Evolutionary conservation across 139 green algal species (phyloP), one percentile per base, ranked within the genome.

Genomic region (Ettlia oleoabundans): DNA sequence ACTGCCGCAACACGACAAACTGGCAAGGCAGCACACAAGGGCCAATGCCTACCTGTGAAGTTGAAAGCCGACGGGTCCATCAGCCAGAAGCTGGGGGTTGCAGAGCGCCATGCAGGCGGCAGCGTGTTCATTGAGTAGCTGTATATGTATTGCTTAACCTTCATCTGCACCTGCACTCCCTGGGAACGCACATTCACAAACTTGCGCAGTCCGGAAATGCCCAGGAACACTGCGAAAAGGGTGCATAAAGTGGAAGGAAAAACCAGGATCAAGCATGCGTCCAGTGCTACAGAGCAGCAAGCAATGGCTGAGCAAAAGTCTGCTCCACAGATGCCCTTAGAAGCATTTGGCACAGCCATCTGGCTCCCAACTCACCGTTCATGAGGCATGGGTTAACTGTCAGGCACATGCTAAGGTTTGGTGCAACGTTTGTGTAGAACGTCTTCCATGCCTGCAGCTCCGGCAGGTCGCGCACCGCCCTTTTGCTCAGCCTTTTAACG

Each of bases 351-450:
- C n/a, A n/a, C n/a, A n/a, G n/a, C n/a, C n/a, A n/a, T n/a, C n/a
- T n/a, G n/a, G n/a, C n/a, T n/a, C n/a, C 55, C 55, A n/a, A 22
- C 55, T 65, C 55, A 65, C 55, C 70, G 42, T 63, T 62, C 70
- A 77, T 63, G 8, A 38, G 5, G 70, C 70, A 77, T 21, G 70
- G 70, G 42, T 77, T 37, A 10, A 63, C 8, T 0, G 70, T 42
- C n/a, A 77, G 26, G 70, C 70, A 77, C 70, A 77, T 41, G 43
- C 42, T 30, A 13, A 77, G 21, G 70, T 41, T 18, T 13, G 70
- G 70, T 4, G 28, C 70, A 22, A 77, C 30, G 43, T 33, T 18
- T 15, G 9, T 21, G 64, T 71, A 71, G 10, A 38, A 43, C 9
- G 64, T 41, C 30, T 41, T 41, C 64, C 33, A 41, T 7, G 21